Percentiles rank a stretch among this genome's conserved stretches.
Evolutionary conservation across 306 rosid species (phyloP).

Genomic region (Dalbergia cultrata): DNA sequence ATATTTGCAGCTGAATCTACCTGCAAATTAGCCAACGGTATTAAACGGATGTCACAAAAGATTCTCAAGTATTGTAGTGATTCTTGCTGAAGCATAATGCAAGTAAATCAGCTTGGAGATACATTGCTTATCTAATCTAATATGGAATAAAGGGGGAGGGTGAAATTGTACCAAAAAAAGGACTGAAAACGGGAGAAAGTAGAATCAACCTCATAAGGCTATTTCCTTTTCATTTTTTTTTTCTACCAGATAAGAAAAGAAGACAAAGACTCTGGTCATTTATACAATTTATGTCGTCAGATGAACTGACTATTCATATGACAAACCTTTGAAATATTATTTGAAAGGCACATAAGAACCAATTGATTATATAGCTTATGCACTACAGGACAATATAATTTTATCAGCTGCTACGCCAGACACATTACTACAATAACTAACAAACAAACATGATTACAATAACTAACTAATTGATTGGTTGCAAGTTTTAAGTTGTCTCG

Average conservation of each 20-base stretch:
- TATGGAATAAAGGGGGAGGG: background rate
- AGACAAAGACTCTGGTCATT: background rate
- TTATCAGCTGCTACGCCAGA: background rate
- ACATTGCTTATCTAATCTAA: background rate
- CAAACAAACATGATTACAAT: too few relatives aligned
- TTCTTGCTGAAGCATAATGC: background rate
- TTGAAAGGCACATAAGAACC: background rate
- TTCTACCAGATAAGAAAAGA: background rate
- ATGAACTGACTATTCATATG: background rate
- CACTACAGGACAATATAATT: background rate
- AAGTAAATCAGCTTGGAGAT: conserved; percentile 6
- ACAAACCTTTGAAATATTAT: conserved; percentile 5
- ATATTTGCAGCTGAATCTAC: conserved; percentile 92
- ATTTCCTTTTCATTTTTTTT: background rate
- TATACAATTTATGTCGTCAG: background rate
- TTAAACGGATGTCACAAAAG: background rate
- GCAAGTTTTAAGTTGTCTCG: too few relatives aligned
- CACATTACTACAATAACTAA: too few relatives aligned
- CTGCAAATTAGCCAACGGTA: conserved; percentile 55
- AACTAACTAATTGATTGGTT: too few relatives aligned
- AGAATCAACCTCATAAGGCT: background rate
- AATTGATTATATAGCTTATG: background rate
- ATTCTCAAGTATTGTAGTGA: conserved; percentile 2
- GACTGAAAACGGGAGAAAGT: background rate
- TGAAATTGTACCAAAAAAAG: background rate